Evolutionary conservation across 2,329 filamentous ascomycete genomes (phyloP).

Genomic region (Periconia sp.): DNA sequence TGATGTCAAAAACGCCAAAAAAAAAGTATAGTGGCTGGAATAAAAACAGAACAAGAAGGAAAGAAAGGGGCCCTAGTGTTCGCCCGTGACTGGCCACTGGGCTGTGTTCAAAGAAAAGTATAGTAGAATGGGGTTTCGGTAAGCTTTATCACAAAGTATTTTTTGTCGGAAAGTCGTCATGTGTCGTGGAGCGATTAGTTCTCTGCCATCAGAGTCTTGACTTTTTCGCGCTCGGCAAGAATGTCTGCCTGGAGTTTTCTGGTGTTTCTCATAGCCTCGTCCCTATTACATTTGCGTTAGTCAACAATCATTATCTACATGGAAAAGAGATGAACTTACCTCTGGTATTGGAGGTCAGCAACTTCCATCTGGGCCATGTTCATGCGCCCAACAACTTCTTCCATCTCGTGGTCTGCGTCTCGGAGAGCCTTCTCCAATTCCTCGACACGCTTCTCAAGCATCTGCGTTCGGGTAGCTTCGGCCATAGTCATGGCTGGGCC

Average conservation of each 20-base stretch:
- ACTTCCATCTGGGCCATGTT: conserved; percentile 83
- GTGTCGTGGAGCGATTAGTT: conserved; percentile 19
- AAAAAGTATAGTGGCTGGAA: neutral
- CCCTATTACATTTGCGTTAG: conserved; percentile 48
- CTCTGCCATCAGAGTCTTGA: conserved; percentile 52
- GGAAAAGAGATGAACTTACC: conserved; percentile 36
- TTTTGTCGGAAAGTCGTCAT: conserved; percentile 5
- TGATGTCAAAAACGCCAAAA: conserved; percentile 10
- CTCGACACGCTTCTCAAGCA: conserved; percentile 74
- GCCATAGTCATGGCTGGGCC: conserved; percentile 62
- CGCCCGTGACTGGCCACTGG: too few relatives aligned
- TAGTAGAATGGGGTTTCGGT: conserved; percentile 6
- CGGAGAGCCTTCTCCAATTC: conserved; percentile 82
- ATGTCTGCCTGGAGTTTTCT: conserved; percentile 69
- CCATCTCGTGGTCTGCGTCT: conserved; percentile 79
- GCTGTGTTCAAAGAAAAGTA: conserved; percentile 4
- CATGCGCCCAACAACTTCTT: conserved; percentile 80
- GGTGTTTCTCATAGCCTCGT: conserved; percentile 73
- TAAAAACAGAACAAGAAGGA: neutral
- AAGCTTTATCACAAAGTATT: conserved; percentile 14
- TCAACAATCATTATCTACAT: conserved; percentile 12
- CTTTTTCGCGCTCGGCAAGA: conserved; percentile 62
- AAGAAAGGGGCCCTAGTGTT: neutral
- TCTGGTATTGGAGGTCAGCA: conserved; percentile 72
- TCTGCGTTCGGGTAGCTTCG: conserved; percentile 72